phyloP scores from a whole-genome alignment of 2,329 filamentous ascomycete species.

The Ceratocystis variospora region DNA sequence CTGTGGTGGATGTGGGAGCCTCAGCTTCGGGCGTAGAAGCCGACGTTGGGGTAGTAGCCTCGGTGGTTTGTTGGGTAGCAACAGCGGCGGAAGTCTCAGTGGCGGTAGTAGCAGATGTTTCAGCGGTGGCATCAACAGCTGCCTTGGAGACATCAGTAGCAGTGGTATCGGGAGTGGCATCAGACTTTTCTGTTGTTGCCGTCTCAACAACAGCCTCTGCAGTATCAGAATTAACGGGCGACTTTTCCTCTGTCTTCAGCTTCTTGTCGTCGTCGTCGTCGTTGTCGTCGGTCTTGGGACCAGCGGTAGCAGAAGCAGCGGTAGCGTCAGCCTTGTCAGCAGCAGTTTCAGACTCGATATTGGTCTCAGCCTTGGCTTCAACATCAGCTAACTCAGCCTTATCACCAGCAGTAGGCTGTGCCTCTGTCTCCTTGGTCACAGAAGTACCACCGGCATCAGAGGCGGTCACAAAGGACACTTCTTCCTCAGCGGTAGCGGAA shows the following conservation, averaged over 20 bases:
- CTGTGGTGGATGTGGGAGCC: constrained; percentile 14
- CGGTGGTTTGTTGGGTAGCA: background rate
- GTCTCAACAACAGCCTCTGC: no score
- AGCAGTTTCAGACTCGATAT: background rate
- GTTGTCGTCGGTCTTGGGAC: constrained; percentile 3
- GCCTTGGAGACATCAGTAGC: background rate
- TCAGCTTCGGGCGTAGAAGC: constrained; percentile 13
- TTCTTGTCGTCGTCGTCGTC: background rate
- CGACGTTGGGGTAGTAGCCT: background rate
- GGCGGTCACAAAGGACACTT: constrained; percentile 1
- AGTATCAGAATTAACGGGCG: no score
- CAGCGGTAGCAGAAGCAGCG: background rate
- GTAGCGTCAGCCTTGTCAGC: background rate
- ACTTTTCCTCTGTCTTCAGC: background rate
- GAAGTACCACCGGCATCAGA: background rate
- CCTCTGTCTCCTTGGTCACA: background rate
- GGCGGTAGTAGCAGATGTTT: background rate
- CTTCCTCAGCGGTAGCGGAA: background rate
- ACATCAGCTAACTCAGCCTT: background rate
- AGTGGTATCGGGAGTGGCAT: constrained; percentile 13
- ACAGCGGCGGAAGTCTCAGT: background rate
- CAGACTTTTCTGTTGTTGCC: background rate
- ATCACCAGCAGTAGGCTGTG: background rate
- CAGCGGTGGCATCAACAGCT: background rate
- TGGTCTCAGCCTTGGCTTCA: background rate